Percentiles rank a stretch among this genome's conserved stretches.
Conservation (phyloP, 441 rosid species). For the Brassica hybrid region DNA sequence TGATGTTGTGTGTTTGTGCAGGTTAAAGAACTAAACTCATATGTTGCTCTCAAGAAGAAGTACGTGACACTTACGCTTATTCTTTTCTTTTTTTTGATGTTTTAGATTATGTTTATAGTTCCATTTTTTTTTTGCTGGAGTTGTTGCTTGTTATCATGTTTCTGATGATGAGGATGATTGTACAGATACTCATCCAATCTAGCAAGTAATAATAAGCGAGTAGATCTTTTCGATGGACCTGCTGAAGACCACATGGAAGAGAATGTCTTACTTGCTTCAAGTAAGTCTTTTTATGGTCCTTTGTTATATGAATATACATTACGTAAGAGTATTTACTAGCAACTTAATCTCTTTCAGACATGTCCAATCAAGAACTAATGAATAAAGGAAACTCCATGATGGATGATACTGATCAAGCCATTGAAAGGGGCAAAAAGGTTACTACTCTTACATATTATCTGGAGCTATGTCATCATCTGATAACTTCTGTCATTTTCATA, state of each 20-base stretch:
- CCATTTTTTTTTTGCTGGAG: background rate
- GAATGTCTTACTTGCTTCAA: constrained; percentile 79
- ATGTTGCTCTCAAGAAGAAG: constrained; percentile 90
- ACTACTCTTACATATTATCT: constrained; percentile 10
- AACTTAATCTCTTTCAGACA: constrained; percentile 69
- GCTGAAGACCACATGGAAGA: constrained; percentile 73
- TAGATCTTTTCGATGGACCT: constrained; percentile 86
- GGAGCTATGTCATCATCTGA: constrained; percentile 7
- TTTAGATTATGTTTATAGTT: background rate
- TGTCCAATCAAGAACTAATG: constrained; percentile 88
- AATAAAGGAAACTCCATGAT: constrained; percentile 84
- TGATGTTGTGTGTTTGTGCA: constrained; percentile 54
- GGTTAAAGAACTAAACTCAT: constrained; percentile 94
- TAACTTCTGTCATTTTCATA: background rate
- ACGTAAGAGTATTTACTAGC: background rate
- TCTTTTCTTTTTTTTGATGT: too few relatives aligned
- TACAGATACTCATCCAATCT: constrained; percentile 74
- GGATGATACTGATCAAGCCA: constrained; percentile 96
- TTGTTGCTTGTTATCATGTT: background rate
- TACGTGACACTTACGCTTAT: too few relatives aligned
- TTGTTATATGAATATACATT: too few relatives aligned
- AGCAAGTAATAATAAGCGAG: constrained; percentile 75
- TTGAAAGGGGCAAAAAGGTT: constrained; percentile 93
- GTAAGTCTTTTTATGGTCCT: constrained; percentile 59
- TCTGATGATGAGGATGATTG: constrained; percentile 13